Evolutionary conservation across 2,329 filamentous ascomycete genomes (phyloP).

Genomic region (Periconia sp.): DNA sequence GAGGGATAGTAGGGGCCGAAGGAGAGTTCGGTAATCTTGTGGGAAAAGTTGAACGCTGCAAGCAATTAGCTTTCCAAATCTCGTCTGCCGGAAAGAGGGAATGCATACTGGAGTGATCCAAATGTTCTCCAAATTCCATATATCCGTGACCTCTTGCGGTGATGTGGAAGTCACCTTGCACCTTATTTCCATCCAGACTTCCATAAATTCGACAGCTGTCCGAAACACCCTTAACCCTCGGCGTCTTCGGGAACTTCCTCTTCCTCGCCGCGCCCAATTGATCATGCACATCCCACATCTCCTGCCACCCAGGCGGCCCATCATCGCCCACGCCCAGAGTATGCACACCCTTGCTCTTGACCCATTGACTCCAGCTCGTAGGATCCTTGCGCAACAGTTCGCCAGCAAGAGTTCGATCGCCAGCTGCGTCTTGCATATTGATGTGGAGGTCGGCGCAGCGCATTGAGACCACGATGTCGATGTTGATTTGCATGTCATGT

Average conservation of each 20-base stretch:
- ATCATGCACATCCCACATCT: constrained; percentile 88
- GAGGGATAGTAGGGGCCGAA: constrained; percentile 97
- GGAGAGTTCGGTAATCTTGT: constrained; percentile 93
- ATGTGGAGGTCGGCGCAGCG: constrained; percentile 85
- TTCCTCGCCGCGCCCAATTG: constrained; percentile 78
- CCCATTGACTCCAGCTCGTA: constrained; percentile 84
- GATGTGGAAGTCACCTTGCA: constrained; percentile 98
- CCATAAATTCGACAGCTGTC: constrained; percentile 91
- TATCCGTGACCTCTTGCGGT: constrained; percentile 97
- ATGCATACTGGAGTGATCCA: constrained; percentile 77
- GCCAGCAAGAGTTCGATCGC: constrained; percentile 87
- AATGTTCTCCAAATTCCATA: constrained; percentile 75
- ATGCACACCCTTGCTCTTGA: constrained; percentile 68
- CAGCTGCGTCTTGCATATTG: constrained; percentile 95
- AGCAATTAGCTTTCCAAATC: constrained; percentile 19
- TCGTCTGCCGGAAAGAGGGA: not conserved
- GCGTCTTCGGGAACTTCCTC: constrained; percentile 74
- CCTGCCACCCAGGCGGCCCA: constrained; percentile 53
- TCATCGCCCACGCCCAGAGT: constrained; percentile 50
- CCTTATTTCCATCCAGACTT: constrained; percentile 90
- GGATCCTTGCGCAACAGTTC: constrained; percentile 74
- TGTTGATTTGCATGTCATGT: constrained; percentile 88
- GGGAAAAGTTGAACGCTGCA: constrained; percentile 93
- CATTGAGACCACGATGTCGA: constrained; percentile 94
- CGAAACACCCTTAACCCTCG: constrained; percentile 62